Evolutionary conservation across 176 grass and related monocot species (phyloP), one percentile per base, ranked within the genome.

Genomic region (Aegilops umbellulata): DNA sequence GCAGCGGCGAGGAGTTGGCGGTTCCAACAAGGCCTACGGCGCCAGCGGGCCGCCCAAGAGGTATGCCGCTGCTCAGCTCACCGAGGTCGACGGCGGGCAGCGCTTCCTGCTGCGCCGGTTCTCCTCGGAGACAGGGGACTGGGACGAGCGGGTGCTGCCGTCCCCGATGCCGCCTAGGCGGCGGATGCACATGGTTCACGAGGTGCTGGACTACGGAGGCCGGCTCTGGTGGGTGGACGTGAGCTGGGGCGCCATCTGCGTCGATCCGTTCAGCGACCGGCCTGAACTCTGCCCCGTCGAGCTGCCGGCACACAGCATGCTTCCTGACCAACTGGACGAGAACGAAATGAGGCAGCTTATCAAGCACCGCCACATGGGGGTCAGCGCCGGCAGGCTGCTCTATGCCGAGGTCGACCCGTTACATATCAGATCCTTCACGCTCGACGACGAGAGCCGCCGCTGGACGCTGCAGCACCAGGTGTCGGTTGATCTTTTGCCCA

Each of bases 141-240:
- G 69, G 69, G 7, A 4, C 55, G 34, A 60, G 55, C 30, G 15
- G 55, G 20, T 9, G 19, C 20, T 78, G 31, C 51, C 76, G 6
- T 78, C 76, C 4, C 76, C 55, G 31, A 11, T 78, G 31, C 31
- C 76, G 55, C 55, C 53, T 8, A 9, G 10, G 1, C 76, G 53
- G 6, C 31, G 31, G 6, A 61, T 61, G 76, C 12, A 60, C 20
- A 36, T 78, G 76, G 15, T 15, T 13, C 76, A 78, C 74, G 76
- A 61, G 76, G 76, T 79, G 55, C 10, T 79, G 3, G 76, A 58
- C 11, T 79, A 25, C 7, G 57, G 76, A 7, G 57, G 76, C 32
- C 76, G 76, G 69, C 69, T 72, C 69, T 72, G 69, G 36, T 72
- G 69, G 69, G 36, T 72, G 69, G 69, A 72, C 22, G 36, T 72